Evolutionary conservation across 1,284 basidiomycete species (phyloP).

Genomic region (Salmacisia buchloeana): DNA sequence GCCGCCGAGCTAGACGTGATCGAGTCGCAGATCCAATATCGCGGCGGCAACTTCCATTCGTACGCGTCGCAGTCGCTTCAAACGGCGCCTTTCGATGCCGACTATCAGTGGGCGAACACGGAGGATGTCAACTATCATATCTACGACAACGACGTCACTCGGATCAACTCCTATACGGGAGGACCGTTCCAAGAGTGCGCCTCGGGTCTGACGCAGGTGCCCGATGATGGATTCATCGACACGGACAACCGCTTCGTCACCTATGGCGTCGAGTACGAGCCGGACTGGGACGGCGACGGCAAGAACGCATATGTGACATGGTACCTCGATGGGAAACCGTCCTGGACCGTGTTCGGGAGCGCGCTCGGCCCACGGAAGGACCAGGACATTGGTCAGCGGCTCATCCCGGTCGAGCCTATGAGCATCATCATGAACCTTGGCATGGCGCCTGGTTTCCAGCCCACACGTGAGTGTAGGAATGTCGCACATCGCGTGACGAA

Average conservation of each 20-base stretch:
- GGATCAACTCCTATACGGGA: slow-evolving; percentile 45
- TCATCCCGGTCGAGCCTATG: slow-evolving; percentile 6
- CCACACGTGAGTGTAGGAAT: no score
- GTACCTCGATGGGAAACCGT: slow-evolving; percentile 19
- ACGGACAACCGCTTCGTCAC: slow-evolving; percentile 12
- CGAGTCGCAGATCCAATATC: slow-evolving; percentile 18
- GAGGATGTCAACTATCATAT: slow-evolving; percentile 23
- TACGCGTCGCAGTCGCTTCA: slow-evolving; percentile 16
- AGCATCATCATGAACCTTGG: slow-evolving; percentile 9
- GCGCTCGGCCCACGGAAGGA: slow-evolving; percentile 11
- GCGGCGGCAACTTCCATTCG: not conserved
- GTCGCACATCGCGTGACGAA: no score
- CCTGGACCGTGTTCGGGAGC: slow-evolving; percentile 16
- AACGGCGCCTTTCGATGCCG: slow-evolving; percentile 14
- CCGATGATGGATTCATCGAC: slow-evolving; percentile 11
- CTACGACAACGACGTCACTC: slow-evolving; percentile 26
- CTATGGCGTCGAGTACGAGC: slow-evolving; percentile 18
- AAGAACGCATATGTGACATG: slow-evolving; percentile 13
- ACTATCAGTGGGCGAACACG: slow-evolving; percentile 36
- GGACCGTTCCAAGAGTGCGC: slow-evolving; percentile 20
- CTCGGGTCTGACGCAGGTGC: slow-evolving; percentile 12
- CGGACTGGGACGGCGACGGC: slow-evolving; percentile 16
- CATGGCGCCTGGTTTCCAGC: slow-evolving; percentile 5
- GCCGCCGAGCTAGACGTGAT: slow-evolving; percentile 19
- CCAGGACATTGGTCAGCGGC: slow-evolving; percentile 12